Evolutionary conservation across 306 rosid species (phyloP).

Genomic region (Trifolium fragiferum): DNA sequence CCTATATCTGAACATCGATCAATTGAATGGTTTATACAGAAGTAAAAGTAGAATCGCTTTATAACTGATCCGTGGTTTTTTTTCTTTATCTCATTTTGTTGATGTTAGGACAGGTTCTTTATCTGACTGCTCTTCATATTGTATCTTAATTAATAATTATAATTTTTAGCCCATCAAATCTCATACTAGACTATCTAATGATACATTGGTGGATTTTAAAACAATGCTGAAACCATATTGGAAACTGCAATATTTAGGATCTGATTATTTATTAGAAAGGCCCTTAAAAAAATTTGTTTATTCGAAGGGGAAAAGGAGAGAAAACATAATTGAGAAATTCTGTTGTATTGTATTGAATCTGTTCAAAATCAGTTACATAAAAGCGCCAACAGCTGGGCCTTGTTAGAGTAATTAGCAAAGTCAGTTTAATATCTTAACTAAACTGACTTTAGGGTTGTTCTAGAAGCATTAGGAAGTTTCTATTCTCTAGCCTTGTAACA

Average conservation of each 20-base stretch:
- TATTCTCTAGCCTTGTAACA: too few relatives aligned
- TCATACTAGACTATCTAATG: conserved; percentile 27
- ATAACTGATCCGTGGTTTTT: conserved; percentile 10
- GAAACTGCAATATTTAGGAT: conserved; percentile 8
- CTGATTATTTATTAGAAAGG: too few relatives aligned
- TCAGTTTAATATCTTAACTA: too few relatives aligned
- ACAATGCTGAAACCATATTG: conserved; percentile 21
- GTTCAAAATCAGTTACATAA: not conserved
- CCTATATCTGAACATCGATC: conserved; percentile 18
- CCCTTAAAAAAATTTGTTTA: not conserved
- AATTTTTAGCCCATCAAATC: conserved; percentile 28
- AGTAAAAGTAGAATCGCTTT: not conserved
- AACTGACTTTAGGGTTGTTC: too few relatives aligned
- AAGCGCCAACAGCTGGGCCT: not conserved
- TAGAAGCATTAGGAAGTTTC: too few relatives aligned
- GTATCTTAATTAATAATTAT: not conserved
- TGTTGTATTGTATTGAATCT: conserved; percentile 4
- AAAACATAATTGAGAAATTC: not conserved
- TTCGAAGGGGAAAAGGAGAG: not conserved
- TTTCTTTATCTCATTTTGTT: conserved; percentile 35
- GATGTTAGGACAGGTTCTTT: conserved; percentile 17
- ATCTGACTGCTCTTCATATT: conserved; percentile 33
- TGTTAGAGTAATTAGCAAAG: too few relatives aligned
- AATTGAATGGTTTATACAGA: conserved; percentile 31
- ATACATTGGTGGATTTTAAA: conserved; percentile 28